Base-by-base conservation (phyloP, 2,329 filamentous ascomycete species). In the Dactylellina parvicollis region DNA sequence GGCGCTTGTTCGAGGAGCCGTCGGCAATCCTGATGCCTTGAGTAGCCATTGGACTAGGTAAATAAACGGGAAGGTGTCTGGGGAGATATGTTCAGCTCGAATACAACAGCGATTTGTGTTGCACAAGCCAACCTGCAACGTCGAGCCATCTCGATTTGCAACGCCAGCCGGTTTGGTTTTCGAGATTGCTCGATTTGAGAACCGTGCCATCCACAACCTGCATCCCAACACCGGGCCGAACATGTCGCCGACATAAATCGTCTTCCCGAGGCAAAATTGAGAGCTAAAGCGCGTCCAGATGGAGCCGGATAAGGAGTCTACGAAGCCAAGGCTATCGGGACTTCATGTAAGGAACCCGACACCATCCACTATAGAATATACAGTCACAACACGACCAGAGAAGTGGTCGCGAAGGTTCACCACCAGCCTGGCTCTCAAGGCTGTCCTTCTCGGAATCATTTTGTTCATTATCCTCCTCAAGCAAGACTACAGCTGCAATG, bases 311-410 rank as follows among this genome's bases (percentile, higher is more conserved):
- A 60, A 54, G 34, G 59, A 65, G 18, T 26, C 36, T n/a, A n/a
- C 26, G 32, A 65, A 55, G 52, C 36, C 67, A 42, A 52, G 32
- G 18, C 52, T 65, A 7, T 65, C 59, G 28, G 67, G 85, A 76
- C 86, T 92, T 55, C 85, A 83, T 77, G 85, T 86, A 73, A 85
- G 87, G 76, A 86, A 88, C 20, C 90, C 91, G 54, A 93, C 95
- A 22, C 89, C 92, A 49, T 96, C 92, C 1, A 96, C 95, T n/a
- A 89, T 91, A 79, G 90, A 91, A 76, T 98, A 94, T 84, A 96
- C 90, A 28, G 91, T 97, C 64, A 95, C 93, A 34, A 97, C 93
- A 67, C 70, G 76, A 83, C 64, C 55, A 83, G 30, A 72, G 26
- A 64, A 24, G 44, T 72, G 67, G 67, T 72, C 67, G 12, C 67